These are phyloP conservation scores for Metschnikowia vanudenii DNA, from an alignment of 805 yeast genomes.

Conservation along the genomic window DNA sequence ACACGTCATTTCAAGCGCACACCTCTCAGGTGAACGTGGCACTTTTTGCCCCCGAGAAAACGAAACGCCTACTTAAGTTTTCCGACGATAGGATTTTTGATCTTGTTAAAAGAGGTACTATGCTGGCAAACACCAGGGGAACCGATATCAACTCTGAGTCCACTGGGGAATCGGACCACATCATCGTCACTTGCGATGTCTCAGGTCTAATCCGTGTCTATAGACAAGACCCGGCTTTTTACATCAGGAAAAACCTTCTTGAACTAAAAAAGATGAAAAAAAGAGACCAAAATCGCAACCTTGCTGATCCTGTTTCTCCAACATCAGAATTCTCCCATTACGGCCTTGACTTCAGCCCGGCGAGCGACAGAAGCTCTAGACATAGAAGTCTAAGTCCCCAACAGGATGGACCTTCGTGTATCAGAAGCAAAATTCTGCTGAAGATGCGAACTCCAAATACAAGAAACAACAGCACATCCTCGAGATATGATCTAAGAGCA, in stretches of 20 bases:
- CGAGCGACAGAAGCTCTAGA: not conserved
- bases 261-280: constrained; percentile 11
- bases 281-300: constrained; percentile 2
- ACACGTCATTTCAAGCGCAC: constrained; percentile 75
- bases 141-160: constrained; percentile 3
- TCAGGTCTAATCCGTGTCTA: constrained; percentile 72
- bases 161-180: constrained; percentile 34
- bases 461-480: constrained; percentile 3
- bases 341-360: not conserved
- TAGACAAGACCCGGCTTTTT: constrained; percentile 71
- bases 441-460: constrained; percentile 5
- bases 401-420: constrained; percentile 3
- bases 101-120: constrained; percentile 32
- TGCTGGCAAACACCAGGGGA: constrained; percentile 8
- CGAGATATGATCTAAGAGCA: constrained; percentile 1
- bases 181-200: constrained; percentile 76
- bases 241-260: constrained; percentile 28
- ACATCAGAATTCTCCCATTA: not conserved
- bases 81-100: constrained; percentile 83
- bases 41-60: constrained; percentile 68
- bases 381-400: constrained; percentile 15
- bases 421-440: constrained; percentile 10
- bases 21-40: constrained; percentile 73
- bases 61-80: constrained; percentile 60
- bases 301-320: not conserved